Evolutionary conservation across 2,329 filamentous ascomycete genomes (phyloP).

Genomic region (Scedosporium aurantiacum): DNA sequence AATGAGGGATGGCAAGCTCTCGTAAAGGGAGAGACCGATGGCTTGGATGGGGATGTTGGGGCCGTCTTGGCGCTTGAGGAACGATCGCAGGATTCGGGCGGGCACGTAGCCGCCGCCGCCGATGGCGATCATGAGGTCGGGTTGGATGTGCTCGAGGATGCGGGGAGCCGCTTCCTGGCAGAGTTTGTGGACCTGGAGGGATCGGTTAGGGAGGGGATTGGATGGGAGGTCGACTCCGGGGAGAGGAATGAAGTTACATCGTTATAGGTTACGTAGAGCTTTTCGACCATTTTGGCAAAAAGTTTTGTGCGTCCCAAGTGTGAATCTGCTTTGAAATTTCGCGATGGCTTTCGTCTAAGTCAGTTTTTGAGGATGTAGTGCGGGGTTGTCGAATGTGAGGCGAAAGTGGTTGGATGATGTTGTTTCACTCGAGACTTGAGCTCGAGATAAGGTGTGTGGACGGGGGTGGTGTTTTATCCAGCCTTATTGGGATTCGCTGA

Average conservation of each 20-base stretch:
- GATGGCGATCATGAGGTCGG: conserved; percentile 96
- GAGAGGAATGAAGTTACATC: conserved; percentile 47
- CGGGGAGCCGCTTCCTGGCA: conserved; percentile 75
- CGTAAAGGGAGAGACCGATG: conserved; percentile 95
- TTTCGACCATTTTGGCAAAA: conserved; percentile 59
- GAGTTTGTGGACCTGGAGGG: conserved; percentile 77
- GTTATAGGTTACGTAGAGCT: conserved; percentile 86
- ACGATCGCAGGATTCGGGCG: conserved; percentile 91
- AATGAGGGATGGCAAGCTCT: conserved; percentile 51
- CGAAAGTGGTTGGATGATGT: no score
- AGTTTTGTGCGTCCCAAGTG: neutral
- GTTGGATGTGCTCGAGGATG: conserved; percentile 78
- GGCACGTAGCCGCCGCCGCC: conserved; percentile 96
- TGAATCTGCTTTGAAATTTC: neutral
- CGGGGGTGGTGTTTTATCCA: no score
- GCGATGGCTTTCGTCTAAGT: no score
- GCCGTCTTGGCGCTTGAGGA: conserved; percentile 77
- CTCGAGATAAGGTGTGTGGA: no score
- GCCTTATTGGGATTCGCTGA: no score
- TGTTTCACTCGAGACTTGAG: no score
- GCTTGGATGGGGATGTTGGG: conserved; percentile 99
- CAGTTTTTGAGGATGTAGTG: no score
- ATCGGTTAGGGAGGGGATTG: neutral
- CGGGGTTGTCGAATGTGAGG: no score
- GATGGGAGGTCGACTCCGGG: neutral